phyloP scores from a whole-genome alignment of 2,329 filamentous ascomycete species.

The Parasarocladium wereldwijsianum region DNA sequence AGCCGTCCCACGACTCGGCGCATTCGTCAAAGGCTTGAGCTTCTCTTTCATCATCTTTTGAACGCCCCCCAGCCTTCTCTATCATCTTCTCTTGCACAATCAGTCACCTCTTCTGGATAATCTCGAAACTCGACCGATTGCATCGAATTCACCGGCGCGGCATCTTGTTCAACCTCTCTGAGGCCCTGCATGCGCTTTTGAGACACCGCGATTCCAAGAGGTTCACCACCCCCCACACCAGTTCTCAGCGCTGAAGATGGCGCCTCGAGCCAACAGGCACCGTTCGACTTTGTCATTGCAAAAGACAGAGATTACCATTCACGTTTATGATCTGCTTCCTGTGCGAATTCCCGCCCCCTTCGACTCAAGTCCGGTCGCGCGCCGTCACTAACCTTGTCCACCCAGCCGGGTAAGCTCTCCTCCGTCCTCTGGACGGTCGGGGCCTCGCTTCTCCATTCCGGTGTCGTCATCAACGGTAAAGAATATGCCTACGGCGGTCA shows the following conservation, averaged over 20 bases:
- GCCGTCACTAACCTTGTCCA: slow-evolving; percentile 7
- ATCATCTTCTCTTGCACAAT: too few species aligned
- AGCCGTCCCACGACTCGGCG: too few species aligned
- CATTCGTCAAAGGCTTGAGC: too few species aligned
- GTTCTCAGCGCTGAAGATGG: slow-evolving; percentile 10
- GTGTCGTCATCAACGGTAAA: slow-evolving; percentile 63
- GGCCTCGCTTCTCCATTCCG: slow-evolving; percentile 65
- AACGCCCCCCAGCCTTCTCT: too few species aligned
- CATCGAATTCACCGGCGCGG: too few species aligned
- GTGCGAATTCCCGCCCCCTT: slow-evolving; percentile 12
- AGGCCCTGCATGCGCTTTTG: too few species aligned
- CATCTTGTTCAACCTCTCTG: too few species aligned
- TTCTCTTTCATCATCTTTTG: too few species aligned
- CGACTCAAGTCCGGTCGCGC: background rate
- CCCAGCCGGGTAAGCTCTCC: slow-evolving; percentile 57
- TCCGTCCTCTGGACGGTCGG: slow-evolving; percentile 65
- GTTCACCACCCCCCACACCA: slow-evolving; percentile 14
- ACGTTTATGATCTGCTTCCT: slow-evolving; percentile 69
- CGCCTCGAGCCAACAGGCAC: slow-evolving; percentile 29
- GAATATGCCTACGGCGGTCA: slow-evolving; percentile 84
- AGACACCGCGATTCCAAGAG: too few species aligned
- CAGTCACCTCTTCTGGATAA: too few species aligned
- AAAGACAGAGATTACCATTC: slow-evolving; percentile 60
- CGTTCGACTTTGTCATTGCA: slow-evolving; percentile 53
- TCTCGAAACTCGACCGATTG: too few species aligned